Evolutionary conservation across 2,329 filamentous ascomycete species (phyloP).

Genomic region (Amauroascus verrucosus): DNA sequence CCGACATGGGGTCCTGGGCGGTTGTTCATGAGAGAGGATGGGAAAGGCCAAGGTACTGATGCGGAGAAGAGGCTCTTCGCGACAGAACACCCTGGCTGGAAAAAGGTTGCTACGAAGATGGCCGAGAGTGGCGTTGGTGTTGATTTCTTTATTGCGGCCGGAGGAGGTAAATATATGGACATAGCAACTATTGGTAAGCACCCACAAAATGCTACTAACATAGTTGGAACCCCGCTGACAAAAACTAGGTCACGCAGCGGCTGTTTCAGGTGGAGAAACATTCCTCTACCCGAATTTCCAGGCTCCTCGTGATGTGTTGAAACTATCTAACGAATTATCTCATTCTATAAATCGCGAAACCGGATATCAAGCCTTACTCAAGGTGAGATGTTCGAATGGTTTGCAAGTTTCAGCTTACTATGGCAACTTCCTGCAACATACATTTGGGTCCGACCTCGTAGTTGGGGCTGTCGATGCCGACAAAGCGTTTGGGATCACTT

Average conservation of each 20-base stretch:
- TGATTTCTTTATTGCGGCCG: slow-evolving; percentile 90
- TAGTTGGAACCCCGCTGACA: neutral
- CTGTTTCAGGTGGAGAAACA: slow-evolving; percentile 84
- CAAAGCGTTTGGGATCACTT: slow-evolving; percentile 83
- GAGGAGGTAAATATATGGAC: slow-evolving; percentile 82
- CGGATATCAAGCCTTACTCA: slow-evolving; percentile 93
- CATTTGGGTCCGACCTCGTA: slow-evolving; percentile 87
- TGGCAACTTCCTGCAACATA: slow-evolving; percentile 92
- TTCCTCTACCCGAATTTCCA: slow-evolving; percentile 98
- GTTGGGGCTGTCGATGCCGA: slow-evolving; percentile 87
- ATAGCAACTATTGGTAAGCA: slow-evolving; percentile 74
- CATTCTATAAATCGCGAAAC: slow-evolving; percentile 83
- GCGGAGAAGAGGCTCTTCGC: slow-evolving; percentile 84
- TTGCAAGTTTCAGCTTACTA: slow-evolving; percentile 90
- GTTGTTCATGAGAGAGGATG: slow-evolving; percentile 76
- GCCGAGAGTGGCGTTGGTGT: slow-evolving; percentile 75
- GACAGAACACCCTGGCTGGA: slow-evolving; percentile 81
- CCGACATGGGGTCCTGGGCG: slow-evolving; percentile 86
- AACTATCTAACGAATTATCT: slow-evolving; percentile 72
- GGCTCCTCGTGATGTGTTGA: slow-evolving; percentile 70
- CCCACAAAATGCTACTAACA: neutral
- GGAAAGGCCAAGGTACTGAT: slow-evolving; percentile 75
- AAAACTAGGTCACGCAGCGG: slow-evolving; percentile 62
- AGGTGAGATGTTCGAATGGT: slow-evolving; percentile 94
- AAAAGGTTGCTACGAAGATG: slow-evolving; percentile 77